Evolutionary conservation across 192 early-diverging fungal genomes (phyloP).

Genomic region (Entomortierella parvispora): DNA sequence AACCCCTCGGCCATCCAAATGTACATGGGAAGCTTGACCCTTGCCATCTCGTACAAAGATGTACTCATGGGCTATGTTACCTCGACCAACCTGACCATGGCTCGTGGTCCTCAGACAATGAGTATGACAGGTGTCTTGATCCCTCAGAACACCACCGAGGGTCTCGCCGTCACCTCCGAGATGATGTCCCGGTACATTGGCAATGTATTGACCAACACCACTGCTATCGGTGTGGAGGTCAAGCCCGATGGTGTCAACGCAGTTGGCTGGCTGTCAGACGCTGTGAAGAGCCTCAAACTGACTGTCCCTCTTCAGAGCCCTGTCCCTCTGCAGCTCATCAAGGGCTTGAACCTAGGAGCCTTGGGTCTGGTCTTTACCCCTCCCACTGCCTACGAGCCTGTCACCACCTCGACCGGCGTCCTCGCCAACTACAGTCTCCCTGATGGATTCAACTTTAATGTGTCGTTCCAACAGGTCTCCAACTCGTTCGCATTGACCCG

Average conservation of each 20-base stretch:
- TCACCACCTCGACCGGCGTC: conserved; percentile 34
- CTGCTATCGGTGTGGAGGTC: conserved; percentile 47
- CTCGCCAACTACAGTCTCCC: conserved; percentile 53
- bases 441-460: conserved; percentile 56
- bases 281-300: conserved; percentile 31
- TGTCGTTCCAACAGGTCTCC: conserved; percentile 18
- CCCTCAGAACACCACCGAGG: conserved; percentile 48
- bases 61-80: no score
- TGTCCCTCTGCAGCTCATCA: conserved; percentile 49
- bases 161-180: conserved; percentile 42
- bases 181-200: conserved; percentile 57
- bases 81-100: conserved; percentile 42
- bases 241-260: conserved; percentile 47
- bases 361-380: conserved; percentile 47
- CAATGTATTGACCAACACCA: conserved; percentile 31
- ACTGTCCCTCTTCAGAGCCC: conserved; percentile 40
- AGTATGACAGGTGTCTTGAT: conserved; percentile 54
- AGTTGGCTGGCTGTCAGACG: conserved; percentile 31
- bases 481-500: conserved; percentile 22
- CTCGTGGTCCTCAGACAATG: conserved; percentile 49
- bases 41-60: no score
- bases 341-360: conserved; percentile 53
- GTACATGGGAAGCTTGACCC: conserved; percentile 53
- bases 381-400: conserved; percentile 47
- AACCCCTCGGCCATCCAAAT: conserved; percentile 60